phyloP scores from a whole-genome alignment of 768 basidiomycete species.

The Boletellus sp. region DNA sequence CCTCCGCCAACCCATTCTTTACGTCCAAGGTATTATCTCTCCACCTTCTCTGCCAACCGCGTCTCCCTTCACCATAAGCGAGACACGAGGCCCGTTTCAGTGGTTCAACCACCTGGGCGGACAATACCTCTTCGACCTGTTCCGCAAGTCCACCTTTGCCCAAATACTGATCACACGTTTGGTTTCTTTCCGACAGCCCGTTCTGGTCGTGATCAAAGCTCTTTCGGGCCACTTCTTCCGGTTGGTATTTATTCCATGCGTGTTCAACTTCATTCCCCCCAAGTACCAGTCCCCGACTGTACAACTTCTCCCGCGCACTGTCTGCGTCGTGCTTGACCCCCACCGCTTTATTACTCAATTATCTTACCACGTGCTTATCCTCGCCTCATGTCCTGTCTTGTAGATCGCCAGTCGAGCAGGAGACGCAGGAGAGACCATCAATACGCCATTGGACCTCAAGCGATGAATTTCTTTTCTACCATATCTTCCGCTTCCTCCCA shows the following conservation, averaged over 20 bases:
- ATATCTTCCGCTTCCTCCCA: slow-evolving; percentile 40
- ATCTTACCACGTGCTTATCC: slow-evolving; percentile 15
- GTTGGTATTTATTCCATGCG: slow-evolving; percentile 29
- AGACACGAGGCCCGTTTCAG: slow-evolving; percentile 22
- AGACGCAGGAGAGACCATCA: slow-evolving; percentile 41
- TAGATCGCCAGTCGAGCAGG: slow-evolving; percentile 43
- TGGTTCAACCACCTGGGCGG: slow-evolving; percentile 16
- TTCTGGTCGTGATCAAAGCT: slow-evolving; percentile 25
- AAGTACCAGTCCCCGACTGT: slow-evolving; percentile 15
- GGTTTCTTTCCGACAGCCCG: slow-evolving; percentile 18
- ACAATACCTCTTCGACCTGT: slow-evolving; percentile 26
- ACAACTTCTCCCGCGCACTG: background rate
- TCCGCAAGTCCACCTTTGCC: slow-evolving; percentile 25
- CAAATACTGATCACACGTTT: slow-evolving; percentile 18
- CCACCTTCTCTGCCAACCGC: slow-evolving; percentile 2
- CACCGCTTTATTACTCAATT: slow-evolving; percentile 16
- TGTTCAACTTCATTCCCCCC: slow-evolving; percentile 14
- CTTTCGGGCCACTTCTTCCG: slow-evolving; percentile 15
- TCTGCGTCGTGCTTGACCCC: background rate
- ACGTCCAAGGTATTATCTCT: slow-evolving; percentile 45
- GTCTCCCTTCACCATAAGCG: slow-evolving; percentile 11
- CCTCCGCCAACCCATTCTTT: slow-evolving; percentile 66
- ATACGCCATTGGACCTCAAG: slow-evolving; percentile 29
- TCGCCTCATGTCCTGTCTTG: slow-evolving; percentile 37
- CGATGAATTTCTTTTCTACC: slow-evolving; percentile 55